Base-by-base conservation (phyloP, 2,329 filamentous ascomycete species). In the Aspergillus persii region DNA sequence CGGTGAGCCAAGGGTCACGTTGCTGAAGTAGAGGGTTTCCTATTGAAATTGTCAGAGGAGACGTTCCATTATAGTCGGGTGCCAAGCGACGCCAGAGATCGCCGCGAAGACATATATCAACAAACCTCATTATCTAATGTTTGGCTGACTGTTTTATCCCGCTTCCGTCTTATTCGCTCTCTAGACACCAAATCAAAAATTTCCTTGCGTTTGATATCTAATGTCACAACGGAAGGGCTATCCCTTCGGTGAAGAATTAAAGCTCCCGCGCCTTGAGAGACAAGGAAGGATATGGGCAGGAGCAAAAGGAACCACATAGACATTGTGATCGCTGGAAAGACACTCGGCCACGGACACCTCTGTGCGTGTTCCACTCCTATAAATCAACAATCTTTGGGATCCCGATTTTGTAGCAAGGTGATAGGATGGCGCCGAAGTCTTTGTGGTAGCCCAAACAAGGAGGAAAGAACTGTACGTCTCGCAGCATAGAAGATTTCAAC, bases 21-120 rank as follows among this genome's bases (percentile, higher is more conserved):
- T 86, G 61, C 82, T 82, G 65, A 81, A 85, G 68, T 87, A 87
- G 3, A 87, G 76, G 0, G 82, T 84, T 72, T 83, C 66, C 76
- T 79, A 61, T 15, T 8, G 30, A n/a, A 30, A 36, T 44, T 15
- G 30, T 46, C 51, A 53, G 50, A 11, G 18, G 18, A n/a, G n/a
- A 50, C 23, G 29, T 49, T 23, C 18, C 18, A 23, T 23, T 23
- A 23, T 23, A 23, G 18, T 23, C 18, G 18, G 18, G 18, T 23
- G 18, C 4, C 12, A 7, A n/a, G 15, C 12, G 36, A 12, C 36
- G 12, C 36, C 15, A n/a, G 7, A 15, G n/a, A 41, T 41, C 36
- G n/a, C 15, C 11, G 36, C 15, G 36, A 9, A 31, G 3, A 50
- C 3, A 23, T 31, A 26, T 18, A n/a, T 50, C 29, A 57, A 50